Conservation (phyloP, 2,329 filamentous ascomycete species). For the Fusarium sp. region DNA sequence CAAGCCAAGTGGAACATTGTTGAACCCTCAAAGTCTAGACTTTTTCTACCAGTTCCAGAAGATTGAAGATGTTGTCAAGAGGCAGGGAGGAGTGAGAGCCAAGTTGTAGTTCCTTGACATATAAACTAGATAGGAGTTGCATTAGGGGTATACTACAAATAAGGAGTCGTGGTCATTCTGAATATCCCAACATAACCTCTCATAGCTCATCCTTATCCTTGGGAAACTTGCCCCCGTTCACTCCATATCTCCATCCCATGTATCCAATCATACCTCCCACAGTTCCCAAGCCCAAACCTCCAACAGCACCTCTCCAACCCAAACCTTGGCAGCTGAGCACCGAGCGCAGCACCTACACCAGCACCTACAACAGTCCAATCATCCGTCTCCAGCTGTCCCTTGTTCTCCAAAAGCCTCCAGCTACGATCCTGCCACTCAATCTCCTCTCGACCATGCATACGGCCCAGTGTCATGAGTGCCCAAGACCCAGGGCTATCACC, state of each 20-base stretch:
- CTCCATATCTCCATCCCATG: constrained; percentile 62
- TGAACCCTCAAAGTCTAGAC: constrained; percentile 80
- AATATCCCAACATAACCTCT: not conserved
- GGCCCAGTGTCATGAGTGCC: constrained; percentile 55
- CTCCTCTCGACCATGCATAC: constrained; percentile 67
- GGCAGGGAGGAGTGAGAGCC: constrained; percentile 35
- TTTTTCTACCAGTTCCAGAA: constrained; percentile 80
- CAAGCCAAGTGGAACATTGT: constrained; percentile 80
- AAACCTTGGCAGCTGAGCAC: constrained; percentile 44
- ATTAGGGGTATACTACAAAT: not conserved
- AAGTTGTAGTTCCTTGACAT: constrained; percentile 44
- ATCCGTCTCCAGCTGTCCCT: constrained; percentile 67
- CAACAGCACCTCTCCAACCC: constrained; percentile 56
- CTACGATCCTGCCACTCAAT: constrained; percentile 75
- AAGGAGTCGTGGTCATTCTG: not conserved
- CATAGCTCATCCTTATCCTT: constrained; percentile 37
- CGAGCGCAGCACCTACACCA: constrained; percentile 50
- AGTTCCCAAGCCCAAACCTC: constrained; percentile 61
- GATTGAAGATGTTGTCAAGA: constrained; percentile 49
- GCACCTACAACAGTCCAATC: constrained; percentile 65
- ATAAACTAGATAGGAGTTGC: not conserved
- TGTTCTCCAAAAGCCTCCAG: constrained; percentile 71
- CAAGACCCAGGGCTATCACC: constrained; percentile 57
- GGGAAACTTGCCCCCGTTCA: constrained; percentile 57
- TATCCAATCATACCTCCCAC: constrained; percentile 62